Evolutionary conservation across 1,284 basidiomycete species (phyloP), one percentile per base, ranked within the genome.

Genomic region (Tylopilus sp.): DNA sequence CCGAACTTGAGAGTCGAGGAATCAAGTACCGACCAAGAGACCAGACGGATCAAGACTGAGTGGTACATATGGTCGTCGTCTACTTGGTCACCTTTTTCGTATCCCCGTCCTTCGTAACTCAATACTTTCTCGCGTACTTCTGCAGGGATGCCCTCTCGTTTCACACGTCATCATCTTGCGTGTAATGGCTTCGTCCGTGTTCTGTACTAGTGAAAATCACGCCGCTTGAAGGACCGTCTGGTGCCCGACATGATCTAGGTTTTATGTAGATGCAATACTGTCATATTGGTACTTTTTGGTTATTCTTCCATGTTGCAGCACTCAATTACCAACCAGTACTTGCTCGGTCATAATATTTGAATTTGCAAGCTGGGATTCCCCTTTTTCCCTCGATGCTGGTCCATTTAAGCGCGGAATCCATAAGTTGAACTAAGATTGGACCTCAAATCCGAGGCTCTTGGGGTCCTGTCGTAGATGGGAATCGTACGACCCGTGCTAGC

Each of bases 21-120:
- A 88, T 92, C 69, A 87, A 85, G 60, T 92, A 92, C 65, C 81
- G 89, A 19, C 84, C 87, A 11, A 73, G 90, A 63, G 90, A 92
- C 66, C 86, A 87, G 64, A 84, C 80, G 8, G 86, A 88, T 60
- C 80, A 82, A 64, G 87, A 88, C 62, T 88, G 53, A 69, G 35
- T 40, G 26, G 24, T 45, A 26, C 52, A 48, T 49, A 53, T 53
- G 47, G 41, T 43, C 47, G n/a, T 36, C 52, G 42, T 40, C 19
- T 36, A 28, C 39, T 11, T n/a, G 17, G 20, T 46, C 25, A 19
- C 17, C 36, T 31, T 28, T 48, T 33, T 37, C 25, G 31, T 43
- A 26, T 31, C 26, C 17, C 35, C 36, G 20, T 39, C 22, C 25
- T 29, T 31, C 44, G n/a, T 50, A 37, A 47, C 36, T 26, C 19